Evolutionary conservation across 106 monocot species (phyloP), one percentile per base, ranked within the genome.

Genomic region (Acorus calamus): DNA sequence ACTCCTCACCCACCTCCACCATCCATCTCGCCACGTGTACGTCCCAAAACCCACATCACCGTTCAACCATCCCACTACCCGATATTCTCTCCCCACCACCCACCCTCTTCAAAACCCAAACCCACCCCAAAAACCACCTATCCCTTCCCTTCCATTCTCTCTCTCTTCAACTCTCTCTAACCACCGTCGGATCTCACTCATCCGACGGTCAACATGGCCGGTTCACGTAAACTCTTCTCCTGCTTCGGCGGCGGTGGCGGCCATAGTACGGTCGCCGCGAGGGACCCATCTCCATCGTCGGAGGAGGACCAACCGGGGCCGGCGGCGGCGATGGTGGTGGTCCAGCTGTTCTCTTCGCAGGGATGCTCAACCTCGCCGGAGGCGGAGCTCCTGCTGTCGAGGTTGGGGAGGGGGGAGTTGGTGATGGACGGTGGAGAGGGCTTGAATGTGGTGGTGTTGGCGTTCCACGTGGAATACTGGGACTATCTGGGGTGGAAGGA

Each of bases 401-500:
- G 83, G 45, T 71, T 93, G 11, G 88, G 67, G 13, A 73, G 80
- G n/a, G 79, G 76, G 4, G 85, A 84, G 66, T 2, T 14, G 51
- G 8, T 7, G 65, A 3, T 50, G 10, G 11, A 52, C 66, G 69
- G 52, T 60, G 71, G 12, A 28, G 28, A 28, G 28, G 28, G 28
- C 28, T 28, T 28, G 28, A 28, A 28, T 1, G 78, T 93, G 47
- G 76, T 75, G 42, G 79, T 86, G 55, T 67, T 93, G 51, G 80
- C 53, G 14, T 89, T 86, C 71, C 93, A 93, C 77, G 93, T 93
- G 58, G 93, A 93, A 50, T 89, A 89, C 69, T 93, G 89, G 93
- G 93, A 93, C 52, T 84, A 93, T 70, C 43, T 79, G 6, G 93
- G 93, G 11, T 93, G 93, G 93, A 86, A 89, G 86, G 93, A 93